A percentile compares a stretch with the other conserved stretches of the same genome.
Evolutionary conservation across 129 eudicot genomes (phyloP).

Genomic region (Kitagawia praeruptora): DNA sequence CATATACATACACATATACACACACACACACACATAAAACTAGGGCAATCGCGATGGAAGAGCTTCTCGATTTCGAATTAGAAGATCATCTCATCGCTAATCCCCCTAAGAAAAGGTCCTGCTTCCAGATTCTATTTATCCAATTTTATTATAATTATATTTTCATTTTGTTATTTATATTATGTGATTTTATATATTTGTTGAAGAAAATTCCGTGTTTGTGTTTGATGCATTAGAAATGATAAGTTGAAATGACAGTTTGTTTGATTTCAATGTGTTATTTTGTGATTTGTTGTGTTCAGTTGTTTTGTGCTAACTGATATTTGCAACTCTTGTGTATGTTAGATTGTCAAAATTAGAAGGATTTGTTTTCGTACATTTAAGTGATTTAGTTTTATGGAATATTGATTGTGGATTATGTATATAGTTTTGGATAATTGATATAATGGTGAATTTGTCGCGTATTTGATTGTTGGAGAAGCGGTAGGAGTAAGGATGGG

Average conservation of each 20-base stretch:
- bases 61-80: conserved; percentile 9
- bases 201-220: background rate
- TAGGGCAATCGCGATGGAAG: background rate
- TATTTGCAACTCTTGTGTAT: background rate
- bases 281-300: background rate
- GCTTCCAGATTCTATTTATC: background rate
- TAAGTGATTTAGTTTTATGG: too few relatives aligned
- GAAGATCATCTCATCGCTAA: background rate
- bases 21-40: too few relatives aligned
- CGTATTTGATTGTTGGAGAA: background rate
- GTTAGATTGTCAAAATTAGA: background rate
- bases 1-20: background rate
- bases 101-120: conserved; percentile 14
- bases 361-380: background rate
- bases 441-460: background rate
- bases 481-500: background rate
- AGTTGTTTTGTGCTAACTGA: background rate
- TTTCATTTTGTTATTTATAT: too few relatives aligned
- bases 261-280: background rate
- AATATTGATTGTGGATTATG: background rate
- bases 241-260: too few relatives aligned
- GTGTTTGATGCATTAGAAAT: background rate
- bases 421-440: background rate
- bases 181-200: background rate
- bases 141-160: too few relatives aligned